Conservation (phyloP, 192 early-diverging fungal genomes). For the Entomortierella chlamydospora region DNA sequence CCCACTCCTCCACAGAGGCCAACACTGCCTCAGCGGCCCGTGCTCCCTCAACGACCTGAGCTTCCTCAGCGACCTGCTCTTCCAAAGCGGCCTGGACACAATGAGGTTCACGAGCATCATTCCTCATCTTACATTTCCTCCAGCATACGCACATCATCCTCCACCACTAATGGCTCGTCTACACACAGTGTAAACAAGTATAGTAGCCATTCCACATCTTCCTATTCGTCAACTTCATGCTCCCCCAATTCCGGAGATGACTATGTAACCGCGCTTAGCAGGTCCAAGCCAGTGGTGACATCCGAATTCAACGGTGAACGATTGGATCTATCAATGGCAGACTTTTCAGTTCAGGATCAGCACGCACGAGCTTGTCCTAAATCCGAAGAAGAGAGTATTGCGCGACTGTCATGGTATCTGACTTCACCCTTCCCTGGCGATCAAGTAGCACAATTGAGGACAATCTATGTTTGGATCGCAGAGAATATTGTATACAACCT, state of each 20-base stretch:
- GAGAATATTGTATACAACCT: slow-evolving; percentile 62
- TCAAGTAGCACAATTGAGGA: slow-evolving; percentile 56
- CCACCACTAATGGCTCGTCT: neutral
- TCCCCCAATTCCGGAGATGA: neutral
- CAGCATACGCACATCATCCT: neutral
- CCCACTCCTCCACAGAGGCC: neutral
- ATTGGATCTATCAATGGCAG: slow-evolving; percentile 20
- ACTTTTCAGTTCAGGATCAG: slow-evolving; percentile 53
- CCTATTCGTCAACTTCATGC: slow-evolving; percentile 3
- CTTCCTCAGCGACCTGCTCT: slow-evolving; percentile 32
- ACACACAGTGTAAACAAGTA: neutral
- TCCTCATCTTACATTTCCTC: slow-evolving; percentile 19
- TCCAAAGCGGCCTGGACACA: slow-evolving; percentile 16
- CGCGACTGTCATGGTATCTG: slow-evolving; percentile 48
- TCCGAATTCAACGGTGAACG: slow-evolving; percentile 32
- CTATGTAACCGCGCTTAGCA: neutral
- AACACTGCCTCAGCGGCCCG: slow-evolving; percentile 5
- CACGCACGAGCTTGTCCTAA: slow-evolving; percentile 50
- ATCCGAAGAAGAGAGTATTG: slow-evolving; percentile 32
- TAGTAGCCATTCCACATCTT: slow-evolving; percentile 1
- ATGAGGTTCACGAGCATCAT: slow-evolving; percentile 5
- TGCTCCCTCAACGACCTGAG: slow-evolving; percentile 7
- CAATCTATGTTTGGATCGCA: slow-evolving; percentile 65
- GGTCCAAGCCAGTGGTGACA: slow-evolving; percentile 5
- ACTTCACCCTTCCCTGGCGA: slow-evolving; percentile 58